Evolutionary conservation across 805 yeast species (phyloP).

Genomic region (Starmerella tilneyi): DNA sequence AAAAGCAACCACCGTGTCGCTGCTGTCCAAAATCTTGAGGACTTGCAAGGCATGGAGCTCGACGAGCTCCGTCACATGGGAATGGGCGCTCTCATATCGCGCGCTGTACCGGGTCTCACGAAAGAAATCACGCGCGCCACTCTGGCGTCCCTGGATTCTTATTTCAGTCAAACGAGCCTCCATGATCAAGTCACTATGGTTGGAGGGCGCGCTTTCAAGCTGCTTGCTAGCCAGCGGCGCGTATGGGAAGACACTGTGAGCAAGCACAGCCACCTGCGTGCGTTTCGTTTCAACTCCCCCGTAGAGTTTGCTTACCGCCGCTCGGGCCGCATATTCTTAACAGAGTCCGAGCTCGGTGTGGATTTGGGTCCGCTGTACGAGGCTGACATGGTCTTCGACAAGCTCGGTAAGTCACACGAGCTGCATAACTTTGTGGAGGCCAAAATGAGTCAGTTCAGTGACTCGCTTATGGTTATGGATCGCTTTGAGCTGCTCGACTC

Average conservation of each 20-base stretch:
- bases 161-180: conserved; percentile 35
- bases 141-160: conserved; percentile 49
- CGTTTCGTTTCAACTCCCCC: conserved; percentile 71
- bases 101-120: conserved; percentile 67
- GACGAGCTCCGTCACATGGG: conserved; percentile 59
- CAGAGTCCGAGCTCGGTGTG: conserved; percentile 39
- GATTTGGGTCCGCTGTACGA: conserved; percentile 70
- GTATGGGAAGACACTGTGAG: conserved; percentile 47
- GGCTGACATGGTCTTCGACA: conserved; percentile 68
- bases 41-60: conserved; percentile 55
- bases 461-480: conserved; percentile 46
- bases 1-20: conserved; percentile 66
- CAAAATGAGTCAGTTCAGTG: conserved; percentile 59
- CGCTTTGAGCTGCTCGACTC: conserved; percentile 30
- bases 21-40: conserved; percentile 75
- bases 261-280: conserved; percentile 37
- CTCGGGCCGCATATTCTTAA: conserved; percentile 38
- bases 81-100: conserved; percentile 61
- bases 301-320: conserved; percentile 71
- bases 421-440: conserved; percentile 55
- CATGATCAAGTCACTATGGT: conserved; percentile 38
- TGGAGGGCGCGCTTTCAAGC: conserved; percentile 48
- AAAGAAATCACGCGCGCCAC: conserved; percentile 65
- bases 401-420: conserved; percentile 54
- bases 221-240: conserved; percentile 46